Percentiles rank a stretch among this genome's conserved stretches.
Conservation (phyloP, 768 basidiomycete species). For the Fibroporia radiculosa region DNA sequence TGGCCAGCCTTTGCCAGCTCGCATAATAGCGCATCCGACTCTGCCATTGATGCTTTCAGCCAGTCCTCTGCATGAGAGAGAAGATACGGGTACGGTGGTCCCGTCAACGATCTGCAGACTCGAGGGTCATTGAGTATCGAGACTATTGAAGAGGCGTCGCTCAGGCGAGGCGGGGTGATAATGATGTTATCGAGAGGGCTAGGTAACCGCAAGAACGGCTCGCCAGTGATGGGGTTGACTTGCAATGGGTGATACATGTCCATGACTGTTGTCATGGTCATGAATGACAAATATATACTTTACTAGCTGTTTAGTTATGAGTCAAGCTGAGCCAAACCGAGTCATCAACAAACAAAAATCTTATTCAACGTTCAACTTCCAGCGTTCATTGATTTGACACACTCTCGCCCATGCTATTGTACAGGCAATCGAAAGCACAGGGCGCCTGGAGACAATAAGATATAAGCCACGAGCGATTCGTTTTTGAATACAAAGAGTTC, state of each 20-base stretch:
- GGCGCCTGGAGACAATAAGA: too few species aligned
- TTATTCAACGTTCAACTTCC: too few species aligned
- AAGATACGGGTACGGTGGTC: conserved; percentile 48
- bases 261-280: too few species aligned
- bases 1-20: conserved; percentile 21
- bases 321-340: neutral
- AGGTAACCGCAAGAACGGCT: conserved; percentile 49
- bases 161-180: conserved; percentile 47
- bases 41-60: conserved; percentile 24
- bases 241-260: conserved; percentile 26
- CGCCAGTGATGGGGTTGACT: conserved; percentile 23
- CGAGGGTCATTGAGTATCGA: conserved; percentile 40
- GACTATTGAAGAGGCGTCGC: conserved; percentile 32
- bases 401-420: too few species aligned
- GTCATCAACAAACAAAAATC: neutral
- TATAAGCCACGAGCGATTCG: too few species aligned
- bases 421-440: too few species aligned
- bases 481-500: too few species aligned
- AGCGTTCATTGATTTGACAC: too few species aligned
- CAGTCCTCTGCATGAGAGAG: conserved; percentile 32
- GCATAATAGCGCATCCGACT: conserved; percentile 25
- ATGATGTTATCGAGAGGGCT: conserved; percentile 45
- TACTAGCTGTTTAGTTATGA: too few species aligned
- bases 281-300: too few species aligned
- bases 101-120: conserved; percentile 37